A percentile compares a stretch with the other conserved stretches of the same genome.
Conservation (phyloP, 2,329 filamentous ascomycete species). For the Pseudogymnoascus sp. region DNA sequence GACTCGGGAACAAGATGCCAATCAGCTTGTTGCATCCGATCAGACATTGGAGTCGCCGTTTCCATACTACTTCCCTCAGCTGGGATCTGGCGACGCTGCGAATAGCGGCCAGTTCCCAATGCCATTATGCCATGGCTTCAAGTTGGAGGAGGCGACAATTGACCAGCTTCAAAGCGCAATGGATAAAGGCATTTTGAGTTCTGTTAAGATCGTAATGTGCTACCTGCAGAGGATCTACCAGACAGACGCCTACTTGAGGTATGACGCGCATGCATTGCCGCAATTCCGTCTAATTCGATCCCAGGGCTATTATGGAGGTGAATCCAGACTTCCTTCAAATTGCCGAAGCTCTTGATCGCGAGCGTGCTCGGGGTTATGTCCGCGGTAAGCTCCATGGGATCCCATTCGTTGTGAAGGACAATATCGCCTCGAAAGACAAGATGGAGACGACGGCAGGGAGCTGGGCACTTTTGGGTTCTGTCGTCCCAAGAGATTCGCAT, state of each 20-base stretch:
- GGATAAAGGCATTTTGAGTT: constrained; percentile 53
- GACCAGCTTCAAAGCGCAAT: constrained; percentile 49
- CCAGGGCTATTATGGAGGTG: constrained; percentile 45
- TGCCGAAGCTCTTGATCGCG: constrained; percentile 44
- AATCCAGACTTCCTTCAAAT: constrained; percentile 34
- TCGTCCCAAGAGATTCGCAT: constrained; percentile 45
- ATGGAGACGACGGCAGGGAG: constrained; percentile 54
- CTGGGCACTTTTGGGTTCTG: constrained; percentile 46
- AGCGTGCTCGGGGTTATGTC: constrained; percentile 40
- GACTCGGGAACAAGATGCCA: too few relatives aligned
- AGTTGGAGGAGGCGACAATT: constrained; percentile 57
- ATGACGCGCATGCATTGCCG: constrained; percentile 17
- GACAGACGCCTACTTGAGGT: constrained; percentile 57
- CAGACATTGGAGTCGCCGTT: constrained; percentile 13
- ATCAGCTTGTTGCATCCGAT: too few relatives aligned
- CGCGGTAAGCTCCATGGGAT: constrained; percentile 52
- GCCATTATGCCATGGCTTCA: constrained; percentile 48
- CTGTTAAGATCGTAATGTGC: constrained; percentile 54
- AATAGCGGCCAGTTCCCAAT: constrained; percentile 44
- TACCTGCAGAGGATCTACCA: constrained; percentile 53
- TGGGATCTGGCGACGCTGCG: constrained; percentile 19
- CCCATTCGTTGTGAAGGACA: constrained; percentile 41
- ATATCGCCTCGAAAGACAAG: constrained; percentile 48
- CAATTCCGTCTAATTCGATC: constrained; percentile 9
- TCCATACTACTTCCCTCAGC: constrained; percentile 30